These are phyloP conservation scores for Blastobotrys robertii DNA, from an alignment of 805 yeast genomes.

Conservation along the genomic window DNA sequence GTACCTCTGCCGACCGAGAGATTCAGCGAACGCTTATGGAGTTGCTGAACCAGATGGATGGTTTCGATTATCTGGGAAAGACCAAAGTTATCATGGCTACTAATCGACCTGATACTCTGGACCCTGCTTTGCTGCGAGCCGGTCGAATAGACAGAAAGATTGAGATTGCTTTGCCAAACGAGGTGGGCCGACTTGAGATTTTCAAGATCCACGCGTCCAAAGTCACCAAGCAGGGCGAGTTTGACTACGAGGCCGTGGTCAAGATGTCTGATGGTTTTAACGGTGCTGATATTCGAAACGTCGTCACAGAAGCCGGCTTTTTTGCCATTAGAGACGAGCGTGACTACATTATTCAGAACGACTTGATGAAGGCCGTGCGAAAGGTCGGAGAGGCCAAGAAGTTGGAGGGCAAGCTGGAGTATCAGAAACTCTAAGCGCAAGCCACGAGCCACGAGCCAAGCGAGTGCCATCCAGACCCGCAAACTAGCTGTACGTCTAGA, in stretches of 20 bases:
- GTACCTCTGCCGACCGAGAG: slow-evolving; percentile 98
- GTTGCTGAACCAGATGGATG: slow-evolving; percentile 96
- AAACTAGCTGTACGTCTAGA: no score
- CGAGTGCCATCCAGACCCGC: no score
- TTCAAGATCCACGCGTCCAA: slow-evolving; percentile 86
- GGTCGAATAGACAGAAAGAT: slow-evolving; percentile 96
- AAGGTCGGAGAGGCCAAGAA: slow-evolving; percentile 96
- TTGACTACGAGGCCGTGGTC: slow-evolving; percentile 93
- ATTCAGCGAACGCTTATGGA: slow-evolving; percentile 96
- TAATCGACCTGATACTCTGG: slow-evolving; percentile 96
- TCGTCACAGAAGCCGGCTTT: slow-evolving; percentile 97
- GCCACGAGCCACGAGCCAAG: no score
- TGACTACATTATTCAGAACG: slow-evolving; percentile 86
- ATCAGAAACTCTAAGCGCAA: slow-evolving; percentile 70
- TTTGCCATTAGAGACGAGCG: slow-evolving; percentile 97
- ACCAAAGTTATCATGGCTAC: slow-evolving; percentile 98
- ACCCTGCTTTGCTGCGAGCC: slow-evolving; percentile 94
- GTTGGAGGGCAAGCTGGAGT: slow-evolving; percentile 90
- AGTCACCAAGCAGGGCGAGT: slow-evolving; percentile 85
- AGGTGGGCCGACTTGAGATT: slow-evolving; percentile 87
- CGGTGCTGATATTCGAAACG: slow-evolving; percentile 97
- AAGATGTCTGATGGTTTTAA: slow-evolving; percentile 99
- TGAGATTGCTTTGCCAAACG: slow-evolving; percentile 92
- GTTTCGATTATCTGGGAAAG: slow-evolving; percentile 92
- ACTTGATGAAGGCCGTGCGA: slow-evolving; percentile 95